Base-by-base conservation (phyloP, 768 basidiomycete genomes). In the Cyathus striatus region DNA sequence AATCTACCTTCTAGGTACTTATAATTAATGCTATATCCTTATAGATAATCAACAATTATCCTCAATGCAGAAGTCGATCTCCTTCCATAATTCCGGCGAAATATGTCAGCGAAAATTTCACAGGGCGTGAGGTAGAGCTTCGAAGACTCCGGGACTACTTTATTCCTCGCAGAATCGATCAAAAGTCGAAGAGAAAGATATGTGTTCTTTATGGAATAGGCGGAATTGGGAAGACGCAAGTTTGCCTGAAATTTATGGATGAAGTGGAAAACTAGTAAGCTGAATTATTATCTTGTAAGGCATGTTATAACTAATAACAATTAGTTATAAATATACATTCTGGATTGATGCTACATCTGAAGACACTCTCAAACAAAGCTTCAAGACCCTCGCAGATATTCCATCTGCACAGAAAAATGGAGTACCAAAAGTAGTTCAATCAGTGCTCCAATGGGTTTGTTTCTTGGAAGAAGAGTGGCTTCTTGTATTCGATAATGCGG, bases 101-200 rank as follows among this genome's bases (percentile, higher is more conserved):
- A n/a, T n/a, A n/a, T n/a, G n/a, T n/a, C n/a, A n/a, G n/a, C n/a
- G n/a, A n/a, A n/a, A n/a, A n/a, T n/a, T n/a, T n/a, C n/a, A n/a
- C n/a, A n/a, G n/a, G n/a, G n/a, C n/a, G n/a, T n/a, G n/a, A n/a
- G n/a, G n/a, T n/a, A n/a, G n/a, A n/a, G n/a, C n/a, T n/a, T n/a
- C n/a, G n/a, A n/a, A n/a, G n/a, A n/a, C n/a, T n/a, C n/a, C n/a
- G n/a, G n/a, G n/a, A n/a, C n/a, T n/a, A n/a, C n/a, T n/a, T 17
- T 75, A 79, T 2, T 61, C 68, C 16, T 69, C 66, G 42, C 45
- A 38, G 58, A 78, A 76, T n/a, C n/a, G n/a, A n/a, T n/a, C n/a
- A n/a, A n/a, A n/a, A n/a, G n/a, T n/a, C n/a, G n/a, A n/a, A n/a
- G n/a, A n/a, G n/a, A n/a, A n/a, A n/a, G n/a, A n/a, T n/a, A n/a